Percentiles rank a stretch among this genome's conserved stretches.
Evolutionary conservation across 345 rosid genomes (phyloP).

Genomic region (Syzygium aromaticum): DNA sequence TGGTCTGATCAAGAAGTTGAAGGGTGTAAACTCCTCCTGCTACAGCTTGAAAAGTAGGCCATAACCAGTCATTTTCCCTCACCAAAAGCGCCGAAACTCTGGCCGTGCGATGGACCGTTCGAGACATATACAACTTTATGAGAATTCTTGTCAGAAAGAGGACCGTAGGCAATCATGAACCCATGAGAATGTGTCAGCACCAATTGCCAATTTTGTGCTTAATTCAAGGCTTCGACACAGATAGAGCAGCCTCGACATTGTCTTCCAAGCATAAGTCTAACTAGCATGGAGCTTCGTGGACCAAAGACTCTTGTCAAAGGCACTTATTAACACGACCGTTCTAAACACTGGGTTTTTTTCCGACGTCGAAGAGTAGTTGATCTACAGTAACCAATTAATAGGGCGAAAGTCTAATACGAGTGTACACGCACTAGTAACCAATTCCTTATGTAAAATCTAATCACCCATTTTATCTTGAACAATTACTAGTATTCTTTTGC

Average conservation of each 20-base stretch:
- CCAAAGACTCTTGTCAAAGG: background rate
- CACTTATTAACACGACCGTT: background rate
- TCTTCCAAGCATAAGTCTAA: background rate
- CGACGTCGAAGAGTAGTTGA: background rate
- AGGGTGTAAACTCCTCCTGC: background rate
- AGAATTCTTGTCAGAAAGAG: background rate
- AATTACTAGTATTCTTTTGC: background rate
- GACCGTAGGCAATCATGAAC: background rate
- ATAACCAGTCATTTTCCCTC: background rate
- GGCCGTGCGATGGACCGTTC: background rate
- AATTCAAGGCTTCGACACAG: background rate
- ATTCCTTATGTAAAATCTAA: too few relatives aligned
- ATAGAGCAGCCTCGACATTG: background rate
- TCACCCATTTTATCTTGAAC: background rate
- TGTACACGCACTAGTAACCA: too few relatives aligned
- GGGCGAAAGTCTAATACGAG: background rate
- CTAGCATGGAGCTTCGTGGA: background rate
- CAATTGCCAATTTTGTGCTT: background rate
- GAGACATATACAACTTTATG: background rate
- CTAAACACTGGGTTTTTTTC: background rate
- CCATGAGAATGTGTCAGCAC: background rate
- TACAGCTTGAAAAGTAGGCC: background rate
- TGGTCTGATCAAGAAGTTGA: background rate
- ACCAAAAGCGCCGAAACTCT: background rate
- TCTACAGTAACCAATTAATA: background rate